phyloP scores from a whole-genome alignment of 768 basidiomycete species.

The Boletus barrowsii region DNA sequence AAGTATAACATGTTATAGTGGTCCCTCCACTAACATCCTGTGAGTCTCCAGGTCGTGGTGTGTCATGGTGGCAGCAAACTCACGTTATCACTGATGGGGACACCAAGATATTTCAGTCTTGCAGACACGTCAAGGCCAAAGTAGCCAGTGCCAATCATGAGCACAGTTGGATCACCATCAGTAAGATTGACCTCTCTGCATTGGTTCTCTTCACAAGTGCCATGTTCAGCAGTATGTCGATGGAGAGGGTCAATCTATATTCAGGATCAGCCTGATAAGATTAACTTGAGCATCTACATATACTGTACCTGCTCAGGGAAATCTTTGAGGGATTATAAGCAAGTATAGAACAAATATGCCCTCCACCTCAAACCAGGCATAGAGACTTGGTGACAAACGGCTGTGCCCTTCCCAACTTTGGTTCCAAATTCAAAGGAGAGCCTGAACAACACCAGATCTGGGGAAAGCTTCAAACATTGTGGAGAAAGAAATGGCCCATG shows the following conservation, averaged over 20 bases:
- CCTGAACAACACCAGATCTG: too few species aligned
- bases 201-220: constrained; percentile 45
- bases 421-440: constrained; percentile 26
- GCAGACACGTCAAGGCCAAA: constrained; percentile 65
- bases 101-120: constrained; percentile 55
- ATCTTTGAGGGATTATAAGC: constrained; percentile 55
- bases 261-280: not conserved
- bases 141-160: constrained; percentile 66
- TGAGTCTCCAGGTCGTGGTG: not conserved
- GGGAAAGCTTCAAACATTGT: too few species aligned
- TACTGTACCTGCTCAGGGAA: constrained; percentile 32
- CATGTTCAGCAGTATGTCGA: not conserved
- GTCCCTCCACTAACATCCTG: constrained; percentile 43
- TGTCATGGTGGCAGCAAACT: not conserved
- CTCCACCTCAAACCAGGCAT: constrained; percentile 47
- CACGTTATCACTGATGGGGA: constrained; percentile 50
- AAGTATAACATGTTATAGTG: constrained; percentile 58
- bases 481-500: too few species aligned
- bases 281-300: too few species aligned
- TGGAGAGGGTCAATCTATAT: not conserved
- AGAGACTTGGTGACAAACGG: constrained; percentile 53
- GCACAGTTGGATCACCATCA: constrained; percentile 50
- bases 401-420: constrained; percentile 47
- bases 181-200: constrained; percentile 33
- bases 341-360: constrained; percentile 57